Base-by-base conservation (phyloP, 306 rosid species). In the Casuarina glauca region DNA sequence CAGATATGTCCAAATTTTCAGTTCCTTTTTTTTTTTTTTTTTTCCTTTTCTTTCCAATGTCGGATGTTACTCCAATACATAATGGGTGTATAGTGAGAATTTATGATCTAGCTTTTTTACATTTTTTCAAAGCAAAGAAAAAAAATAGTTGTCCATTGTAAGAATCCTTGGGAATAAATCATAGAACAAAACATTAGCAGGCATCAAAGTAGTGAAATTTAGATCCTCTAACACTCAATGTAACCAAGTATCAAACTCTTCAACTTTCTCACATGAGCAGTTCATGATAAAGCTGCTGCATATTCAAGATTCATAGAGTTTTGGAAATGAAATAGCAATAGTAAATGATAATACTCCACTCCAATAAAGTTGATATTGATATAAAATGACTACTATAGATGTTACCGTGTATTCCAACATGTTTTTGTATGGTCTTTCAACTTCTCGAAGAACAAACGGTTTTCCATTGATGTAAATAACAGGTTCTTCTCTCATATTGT, bases 401-500 rank as follows among this genome's bases (percentile, higher is more conserved):
- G 54, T 85, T 91, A 93, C 98, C 93, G 97, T 86, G 88, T 93
- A 93, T 73, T 93, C 98, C 67, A 84, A 81, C 98, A 93, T 93
- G 83, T 93, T 93, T 83, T 93, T 93, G 85, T 80, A 93, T 20
- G 98, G 98, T 74, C 98, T 88, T 89, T 93, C 98, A 77, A 93
- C 93, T 82, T 93, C 98, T 32, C 98, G 96, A 38, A 93, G 98
- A 75, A 93, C 98, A 84, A 93, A 93, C 55, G 98, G 98, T 80
- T 91, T 93, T 74, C 97, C 98, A 71, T 91, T 93, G 73, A 93
- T 93, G 87, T 93, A 93, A 81, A 93, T 91, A 58, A 93, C 98
- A 72, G 97, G 98, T 81, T 93, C 98, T 86, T 93, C 98, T 79
- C 98, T 91, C 98, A 93, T 93, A 76, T 93, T 93, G 78, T 93